phyloP scores from a whole-genome alignment of 2,329 filamentous ascomycete species.

The Aspergillus latus region DNA sequence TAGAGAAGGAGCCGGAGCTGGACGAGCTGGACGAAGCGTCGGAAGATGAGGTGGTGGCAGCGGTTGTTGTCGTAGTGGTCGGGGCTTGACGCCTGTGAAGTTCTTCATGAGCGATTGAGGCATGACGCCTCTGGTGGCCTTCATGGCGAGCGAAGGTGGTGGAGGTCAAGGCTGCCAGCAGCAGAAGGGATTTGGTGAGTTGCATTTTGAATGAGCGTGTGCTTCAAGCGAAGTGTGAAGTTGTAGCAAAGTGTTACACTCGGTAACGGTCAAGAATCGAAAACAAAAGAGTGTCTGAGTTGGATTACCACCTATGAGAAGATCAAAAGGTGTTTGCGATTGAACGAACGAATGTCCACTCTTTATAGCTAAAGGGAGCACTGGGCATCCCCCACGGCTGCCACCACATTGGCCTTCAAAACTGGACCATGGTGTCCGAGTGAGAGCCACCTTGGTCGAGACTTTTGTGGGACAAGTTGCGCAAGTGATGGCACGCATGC shows the following conservation, averaged over 20 bases:
- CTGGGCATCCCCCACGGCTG: not conserved
- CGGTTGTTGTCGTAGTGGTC: not conserved
- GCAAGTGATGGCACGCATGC: conserved; percentile 2
- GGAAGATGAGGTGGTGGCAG: not conserved
- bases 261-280: conserved; percentile 6
- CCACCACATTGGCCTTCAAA: not conserved
- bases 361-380: conserved; percentile 5
- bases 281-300: conserved; percentile 12
- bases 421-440: conserved; percentile 6
- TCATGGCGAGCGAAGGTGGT: conserved; percentile 24
- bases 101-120: conserved; percentile 9
- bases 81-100: not conserved
- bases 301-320: not conserved
- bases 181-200: conserved; percentile 31
- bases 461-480: not conserved
- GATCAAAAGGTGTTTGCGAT: too few relatives aligned
- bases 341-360: not conserved
- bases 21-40: not conserved
- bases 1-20: conserved; percentile 25
- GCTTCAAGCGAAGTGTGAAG: conserved; percentile 14
- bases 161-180: conserved; percentile 33
- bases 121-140: conserved; percentile 22
- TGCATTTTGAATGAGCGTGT: conserved; percentile 26
- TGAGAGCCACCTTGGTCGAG: not conserved
- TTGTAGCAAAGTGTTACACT: conserved; percentile 8